Conservation (phyloP, 2,329 filamentous ascomycete genomes). For the Zopfia rhizophila region DNA sequence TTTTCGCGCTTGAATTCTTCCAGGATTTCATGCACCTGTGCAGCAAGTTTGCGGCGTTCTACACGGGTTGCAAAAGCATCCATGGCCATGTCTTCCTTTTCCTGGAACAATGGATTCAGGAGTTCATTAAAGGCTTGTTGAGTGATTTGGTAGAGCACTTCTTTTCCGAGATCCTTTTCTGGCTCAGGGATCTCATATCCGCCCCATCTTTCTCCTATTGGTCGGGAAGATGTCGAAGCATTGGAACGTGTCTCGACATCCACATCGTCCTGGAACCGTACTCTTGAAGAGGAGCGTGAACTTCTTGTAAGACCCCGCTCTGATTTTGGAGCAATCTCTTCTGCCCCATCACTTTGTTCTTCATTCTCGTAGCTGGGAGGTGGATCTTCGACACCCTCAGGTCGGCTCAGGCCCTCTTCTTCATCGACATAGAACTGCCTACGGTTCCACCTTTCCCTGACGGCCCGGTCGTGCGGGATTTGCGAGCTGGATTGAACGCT, state of each 20-base stretch:
- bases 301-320: slow-evolving; percentile 42
- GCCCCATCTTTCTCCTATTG: slow-evolving; percentile 75
- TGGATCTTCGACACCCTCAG: slow-evolving; percentile 28
- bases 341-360: slow-evolving; percentile 22
- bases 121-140: slow-evolving; percentile 95
- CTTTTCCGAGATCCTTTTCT: slow-evolving; percentile 84
- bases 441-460: slow-evolving; percentile 78
- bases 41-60: slow-evolving; percentile 37
- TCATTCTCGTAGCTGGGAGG: slow-evolving; percentile 14
- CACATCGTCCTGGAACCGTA: slow-evolving; percentile 77
- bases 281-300: slow-evolving; percentile 81
- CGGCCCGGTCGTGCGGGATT: slow-evolving; percentile 45
- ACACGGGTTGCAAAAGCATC: slow-evolving; percentile 62
- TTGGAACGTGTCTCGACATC: slow-evolving; percentile 78
- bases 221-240: slow-evolving; percentile 76
- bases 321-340: slow-evolving; percentile 11
- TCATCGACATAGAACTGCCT: slow-evolving; percentile 86
- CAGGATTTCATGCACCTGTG: slow-evolving; percentile 32
- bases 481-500: not conserved
- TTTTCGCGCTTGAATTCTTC: slow-evolving; percentile 26
- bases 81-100: slow-evolving; percentile 80
- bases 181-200: slow-evolving; percentile 82
- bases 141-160: slow-evolving; percentile 90
- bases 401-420: slow-evolving; percentile 73
- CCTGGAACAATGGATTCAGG: slow-evolving; percentile 84